Evolutionary conservation across 768 basidiomycete genomes (phyloP), one percentile per base, ranked within the genome.

Genomic region (Hygrophoropsis aurantiaca): DNA sequence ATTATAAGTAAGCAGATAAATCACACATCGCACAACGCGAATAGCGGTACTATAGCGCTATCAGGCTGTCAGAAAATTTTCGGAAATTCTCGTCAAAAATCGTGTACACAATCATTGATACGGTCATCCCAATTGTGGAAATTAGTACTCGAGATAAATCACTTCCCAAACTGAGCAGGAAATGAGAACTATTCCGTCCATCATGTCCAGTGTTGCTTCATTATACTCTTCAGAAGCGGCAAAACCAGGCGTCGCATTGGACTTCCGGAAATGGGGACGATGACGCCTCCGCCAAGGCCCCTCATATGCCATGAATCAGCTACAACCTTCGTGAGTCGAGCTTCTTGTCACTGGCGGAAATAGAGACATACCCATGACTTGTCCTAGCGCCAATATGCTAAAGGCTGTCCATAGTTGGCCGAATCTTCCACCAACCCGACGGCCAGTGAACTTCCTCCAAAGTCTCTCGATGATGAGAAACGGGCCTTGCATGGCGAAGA

Each of bases 261-360:
- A 53, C 85, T 87, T 18, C 87, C 45, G 32, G 60, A 54, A 2
- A 79, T 77, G 5, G 84, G 84, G 20, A 90, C 74, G 18, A 90
- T 72, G 68, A 81, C 63, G 2, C 77, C 79, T 5, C 86, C 87
- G 11, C 75, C 87, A 2, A 90, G 70, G 1, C 89, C 89, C 32
- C 87, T 72, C 7, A 64, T 65, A 56, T 85, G 78, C 89, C 90
- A 91, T 2, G 85, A 76, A 62, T 89, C 74, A 46, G 80, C 87
- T 87, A 55, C 9, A 44, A 5, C 13, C 42, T 38, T 37, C 53
- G 46, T 47, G 9, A 42, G 20, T 23, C 23, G 35, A 9, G 18
- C 26, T 15, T 18, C 39, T 38, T 6, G 24, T 25, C 36, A 48
- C 32, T 33, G 8, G 21, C 24, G 40, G 7, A n/a, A 46, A 38